phyloP scores from a whole-genome alignment of 2,329 filamentous ascomycete species.

The Botrytis sinoallii region DNA sequence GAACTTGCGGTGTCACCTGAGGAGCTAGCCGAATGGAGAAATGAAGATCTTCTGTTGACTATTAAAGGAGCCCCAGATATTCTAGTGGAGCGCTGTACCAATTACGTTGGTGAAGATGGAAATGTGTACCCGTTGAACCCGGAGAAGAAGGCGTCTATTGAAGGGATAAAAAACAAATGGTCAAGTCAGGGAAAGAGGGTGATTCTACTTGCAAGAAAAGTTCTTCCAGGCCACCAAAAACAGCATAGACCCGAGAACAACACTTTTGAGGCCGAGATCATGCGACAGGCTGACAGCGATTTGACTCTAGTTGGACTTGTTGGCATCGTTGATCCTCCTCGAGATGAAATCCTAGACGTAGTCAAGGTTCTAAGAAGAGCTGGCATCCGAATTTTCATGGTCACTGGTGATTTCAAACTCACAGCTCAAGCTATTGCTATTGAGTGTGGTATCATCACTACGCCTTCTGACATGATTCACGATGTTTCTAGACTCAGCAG shows the following conservation, averaged over 20 bases:
- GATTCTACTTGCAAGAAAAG: constrained; percentile 61
- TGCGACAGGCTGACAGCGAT: constrained; percentile 47
- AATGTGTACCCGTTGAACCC: constrained; percentile 48
- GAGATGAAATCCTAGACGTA: constrained; percentile 54
- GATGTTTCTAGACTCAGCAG: constrained; percentile 20
- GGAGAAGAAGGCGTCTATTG: constrained; percentile 45
- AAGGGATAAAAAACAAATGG: constrained; percentile 62
- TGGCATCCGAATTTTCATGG: constrained; percentile 73
- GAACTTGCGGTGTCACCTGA: constrained; percentile 19
- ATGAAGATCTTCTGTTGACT: constrained; percentile 48
- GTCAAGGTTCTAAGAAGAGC: constrained; percentile 60
- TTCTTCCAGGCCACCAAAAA: constrained; percentile 20
- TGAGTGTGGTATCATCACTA: constrained; percentile 66
- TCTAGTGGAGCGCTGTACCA: constrained; percentile 64
- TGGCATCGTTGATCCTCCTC: constrained; percentile 55
- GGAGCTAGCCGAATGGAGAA: constrained; percentile 20
- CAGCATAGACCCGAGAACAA: constrained; percentile 28
- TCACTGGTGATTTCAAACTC: constrained; percentile 73
- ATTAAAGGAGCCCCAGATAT: constrained; percentile 73
- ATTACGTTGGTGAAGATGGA: constrained; percentile 55
- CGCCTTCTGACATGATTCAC: constrained; percentile 23
- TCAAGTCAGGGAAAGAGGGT: constrained; percentile 65
- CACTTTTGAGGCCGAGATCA: constrained; percentile 54
- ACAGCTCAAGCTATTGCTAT: constrained; percentile 69
- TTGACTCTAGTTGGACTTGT: constrained; percentile 54